Percentiles rank a stretch among this genome's conserved stretches.
Evolutionary conservation across 75 land plant species (phyloP).

Genomic region (Chamaecyparis obtusa): DNA sequence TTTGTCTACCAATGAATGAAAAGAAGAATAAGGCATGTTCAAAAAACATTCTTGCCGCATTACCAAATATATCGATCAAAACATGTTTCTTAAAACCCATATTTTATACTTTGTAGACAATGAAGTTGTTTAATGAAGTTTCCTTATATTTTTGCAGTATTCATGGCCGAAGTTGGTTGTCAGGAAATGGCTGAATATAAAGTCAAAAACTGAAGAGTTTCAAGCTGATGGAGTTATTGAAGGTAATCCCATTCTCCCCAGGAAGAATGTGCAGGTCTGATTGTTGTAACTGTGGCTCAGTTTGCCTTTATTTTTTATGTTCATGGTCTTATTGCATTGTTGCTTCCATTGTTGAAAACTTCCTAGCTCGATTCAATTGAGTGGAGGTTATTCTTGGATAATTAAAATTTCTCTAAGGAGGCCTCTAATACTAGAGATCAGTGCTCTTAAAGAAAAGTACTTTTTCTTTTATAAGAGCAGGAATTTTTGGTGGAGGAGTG

Average conservation of each 20-base stretch:
- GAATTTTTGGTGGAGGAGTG: too few relatives aligned
- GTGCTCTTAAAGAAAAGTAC: too few relatives aligned
- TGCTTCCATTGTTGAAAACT: neutral
- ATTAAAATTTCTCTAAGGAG: too few relatives aligned
- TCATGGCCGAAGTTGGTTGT: neutral
- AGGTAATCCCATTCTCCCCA: neutral
- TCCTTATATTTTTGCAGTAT: neutral
- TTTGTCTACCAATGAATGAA: neutral
- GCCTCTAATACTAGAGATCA: too few relatives aligned
- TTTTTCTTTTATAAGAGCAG: too few relatives aligned
- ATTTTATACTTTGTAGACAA: too few relatives aligned
- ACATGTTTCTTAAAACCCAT: too few relatives aligned
- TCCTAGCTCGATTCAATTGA: neutral
- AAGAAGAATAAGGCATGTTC: neutral
- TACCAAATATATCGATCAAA: neutral
- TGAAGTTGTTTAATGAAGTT: neutral
- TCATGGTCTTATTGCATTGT: neutral
- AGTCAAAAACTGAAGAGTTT: neutral
- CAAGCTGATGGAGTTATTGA: neutral
- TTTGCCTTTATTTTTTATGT: neutral
- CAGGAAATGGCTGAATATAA: neutral
- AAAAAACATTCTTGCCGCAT: too few relatives aligned
- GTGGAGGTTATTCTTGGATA: too few relatives aligned
- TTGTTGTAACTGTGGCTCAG: neutral
- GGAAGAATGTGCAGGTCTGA: neutral